These are phyloP conservation scores for Trichomonas tenax DNA, from an alignment of 208 protist species.

Conservation along the genomic window DNA sequence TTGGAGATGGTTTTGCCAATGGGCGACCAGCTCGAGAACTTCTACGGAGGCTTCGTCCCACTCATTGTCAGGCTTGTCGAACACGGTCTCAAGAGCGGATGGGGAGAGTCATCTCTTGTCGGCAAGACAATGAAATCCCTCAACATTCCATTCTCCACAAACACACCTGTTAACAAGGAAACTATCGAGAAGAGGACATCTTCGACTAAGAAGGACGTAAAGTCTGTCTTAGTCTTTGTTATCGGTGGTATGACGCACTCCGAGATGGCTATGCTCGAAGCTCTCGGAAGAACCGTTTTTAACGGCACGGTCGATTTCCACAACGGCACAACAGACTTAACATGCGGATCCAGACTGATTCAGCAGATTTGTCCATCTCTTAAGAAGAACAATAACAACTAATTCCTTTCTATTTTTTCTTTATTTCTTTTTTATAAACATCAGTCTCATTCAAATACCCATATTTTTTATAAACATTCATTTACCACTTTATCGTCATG, in stretches of 20 bases:
- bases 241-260: not conserved
- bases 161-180: not conserved
- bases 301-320: not conserved
- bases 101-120: not conserved
- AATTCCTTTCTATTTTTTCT: no score
- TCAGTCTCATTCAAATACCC: no score
- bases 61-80: not conserved
- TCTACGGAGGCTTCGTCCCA: not conserved
- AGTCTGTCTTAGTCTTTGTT: not conserved
- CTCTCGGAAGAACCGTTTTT: not conserved
- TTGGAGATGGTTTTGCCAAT: not conserved
- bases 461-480: no score
- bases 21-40: not conserved
- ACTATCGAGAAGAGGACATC: not conserved
- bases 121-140: not conserved
- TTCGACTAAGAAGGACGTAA: not conserved
- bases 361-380: not conserved
- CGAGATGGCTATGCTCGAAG: not conserved
- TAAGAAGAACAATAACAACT: not conserved
- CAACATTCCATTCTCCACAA: not conserved
- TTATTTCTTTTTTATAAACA: no score
- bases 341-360: not conserved
- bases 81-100: not conserved
- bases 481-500: no score
- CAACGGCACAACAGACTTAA: not conserved